Percentiles rank a stretch among this genome's conserved stretches.
Conservation (phyloP, 495 filamentous ascomycete genomes). For the Aspergillus wentii region DNA sequence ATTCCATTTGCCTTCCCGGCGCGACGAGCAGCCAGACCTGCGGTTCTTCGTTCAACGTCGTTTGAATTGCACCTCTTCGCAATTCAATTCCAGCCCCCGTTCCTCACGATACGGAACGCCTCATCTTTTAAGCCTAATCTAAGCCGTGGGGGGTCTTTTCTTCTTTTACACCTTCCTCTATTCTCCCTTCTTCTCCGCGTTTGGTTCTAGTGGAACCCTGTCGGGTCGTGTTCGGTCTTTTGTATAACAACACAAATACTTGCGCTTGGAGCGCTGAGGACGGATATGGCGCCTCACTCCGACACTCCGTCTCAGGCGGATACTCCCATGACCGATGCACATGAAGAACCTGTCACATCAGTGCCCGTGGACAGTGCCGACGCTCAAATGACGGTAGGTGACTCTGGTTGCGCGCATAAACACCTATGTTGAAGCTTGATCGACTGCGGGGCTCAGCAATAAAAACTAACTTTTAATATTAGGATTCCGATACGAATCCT, state of each 20-base stretch:
- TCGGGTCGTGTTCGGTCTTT: slow-evolving; percentile 12
- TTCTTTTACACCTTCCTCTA: not conserved
- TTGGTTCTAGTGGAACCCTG: slow-evolving; percentile 7
- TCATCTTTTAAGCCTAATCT: too few species aligned
- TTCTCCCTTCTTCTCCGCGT: slow-evolving; percentile 2
- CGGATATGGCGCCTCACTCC: slow-evolving; percentile 57
- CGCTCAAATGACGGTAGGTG: slow-evolving; percentile 42
- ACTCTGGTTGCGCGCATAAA: slow-evolving; percentile 1
- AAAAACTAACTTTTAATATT: slow-evolving; percentile 7
- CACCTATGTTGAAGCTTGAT: too few species aligned
- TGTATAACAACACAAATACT: slow-evolving; percentile 1
- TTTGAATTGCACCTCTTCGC: too few species aligned
- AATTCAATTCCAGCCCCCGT: too few species aligned
- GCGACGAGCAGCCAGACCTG: not conserved
- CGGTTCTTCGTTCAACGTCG: too few species aligned
- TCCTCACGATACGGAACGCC: too few species aligned
- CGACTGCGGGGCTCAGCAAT: not conserved
- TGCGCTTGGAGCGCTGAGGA: slow-evolving; percentile 28
- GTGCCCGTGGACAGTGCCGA: slow-evolving; percentile 39
- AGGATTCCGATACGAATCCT: slow-evolving; percentile 89
- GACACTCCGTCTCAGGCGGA: slow-evolving; percentile 47
- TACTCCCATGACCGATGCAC: slow-evolving; percentile 57
- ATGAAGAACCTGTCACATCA: slow-evolving; percentile 41
- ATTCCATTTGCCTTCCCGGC: slow-evolving; percentile 34
- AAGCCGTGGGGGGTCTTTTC: too few species aligned